Percentiles rank a stretch among this genome's conserved stretches.
phyloP scores from a whole-genome alignment of 352 stramenopile genomes.

The Globisporangium paroecandrum region DNA sequence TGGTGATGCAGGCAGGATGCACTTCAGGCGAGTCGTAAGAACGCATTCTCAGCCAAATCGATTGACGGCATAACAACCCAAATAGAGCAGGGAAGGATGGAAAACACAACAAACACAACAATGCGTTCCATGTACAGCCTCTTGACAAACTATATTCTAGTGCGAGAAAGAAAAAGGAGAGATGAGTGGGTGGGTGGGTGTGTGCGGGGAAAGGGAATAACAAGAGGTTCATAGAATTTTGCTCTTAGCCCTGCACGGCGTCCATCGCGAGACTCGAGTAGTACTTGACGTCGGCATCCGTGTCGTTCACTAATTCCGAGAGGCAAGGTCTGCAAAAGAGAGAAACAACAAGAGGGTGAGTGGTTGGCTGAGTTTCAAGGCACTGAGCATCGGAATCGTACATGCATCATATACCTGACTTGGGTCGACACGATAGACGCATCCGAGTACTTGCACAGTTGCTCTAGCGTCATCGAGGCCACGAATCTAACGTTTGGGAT shows the following conservation, averaged over 20 bases:
- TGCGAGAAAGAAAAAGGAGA: conserved; percentile 15
- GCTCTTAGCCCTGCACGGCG: conserved; percentile 53
- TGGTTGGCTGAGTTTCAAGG: background rate
- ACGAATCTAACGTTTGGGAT: conserved; percentile 89
- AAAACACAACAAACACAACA: conserved; percentile 4
- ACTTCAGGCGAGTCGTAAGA: background rate
- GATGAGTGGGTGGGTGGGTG: background rate
- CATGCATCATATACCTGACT: conserved; percentile 53
- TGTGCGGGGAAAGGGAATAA: conserved; percentile 9
- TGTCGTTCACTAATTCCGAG: conserved; percentile 71
- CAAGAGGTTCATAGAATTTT: conserved; percentile 18
- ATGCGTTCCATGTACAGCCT: conserved; percentile 11
- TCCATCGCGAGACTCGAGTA: conserved; percentile 82
- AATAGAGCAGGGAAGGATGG: conserved; percentile 13
- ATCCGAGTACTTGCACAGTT: conserved; percentile 79
- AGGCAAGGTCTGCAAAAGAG: conserved; percentile 55
- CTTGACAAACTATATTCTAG: conserved; percentile 24
- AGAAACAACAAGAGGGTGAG: background rate
- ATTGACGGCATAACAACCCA: background rate
- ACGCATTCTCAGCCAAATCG: background rate
- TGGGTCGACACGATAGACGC: conserved; percentile 58
- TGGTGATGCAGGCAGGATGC: background rate
- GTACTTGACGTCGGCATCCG: conserved; percentile 85
- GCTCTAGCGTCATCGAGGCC: conserved; percentile 79
- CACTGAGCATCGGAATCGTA: background rate